Evolutionary conservation across 2,329 filamentous ascomycete species (phyloP), one percentile per base, ranked within the genome.

Genomic region (Stemphylium lycopersici): DNA sequence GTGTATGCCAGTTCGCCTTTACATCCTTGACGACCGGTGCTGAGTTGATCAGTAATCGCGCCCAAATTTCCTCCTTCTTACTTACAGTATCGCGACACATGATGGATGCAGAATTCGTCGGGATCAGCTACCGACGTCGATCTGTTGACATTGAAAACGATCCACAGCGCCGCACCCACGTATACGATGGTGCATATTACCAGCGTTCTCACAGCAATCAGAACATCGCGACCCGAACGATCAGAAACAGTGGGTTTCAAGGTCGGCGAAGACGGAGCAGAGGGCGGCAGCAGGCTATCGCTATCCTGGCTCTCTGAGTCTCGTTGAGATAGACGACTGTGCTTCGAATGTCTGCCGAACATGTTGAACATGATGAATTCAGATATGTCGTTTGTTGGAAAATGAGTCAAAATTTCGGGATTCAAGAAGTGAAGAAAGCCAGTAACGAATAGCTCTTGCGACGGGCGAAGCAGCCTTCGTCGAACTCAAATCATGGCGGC

Each of bases 11-110:
- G 10, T 68, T 64, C 4, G 81, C 72, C 20, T 73, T 64, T 5
- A 82, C 68, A 7, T 81, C 76, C 20, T 75, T 71, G 20, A 72
- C 61, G 0, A 75, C 49, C 1, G 73, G 74, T 13, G 73, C 73
- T 72, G 32, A 11, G 20, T 2, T 20, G 12, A 34, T 51, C 6
- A 62, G 33, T 36, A 15, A 34, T 3, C 8, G 13, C 10, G 10
- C 2, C 11, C 7, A 8, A 13, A 11, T 16, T 22, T 22, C 8
- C 1, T 16, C 4, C 11, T 6, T 10, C 20, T 12, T 4, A 43
- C 67, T 46, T 59, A 74, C 72, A 73, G 34, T 73, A 72, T 20
- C 65, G 59, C 13, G 69, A 70, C 18, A 70, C 56, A 39, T 71
- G 63, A 41, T 61, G 24, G 10, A 71, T 66, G 49, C 70, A 71